phyloP scores from a whole-genome alignment of 768 basidiomycete species.

The Boletus coccyginus region DNA sequence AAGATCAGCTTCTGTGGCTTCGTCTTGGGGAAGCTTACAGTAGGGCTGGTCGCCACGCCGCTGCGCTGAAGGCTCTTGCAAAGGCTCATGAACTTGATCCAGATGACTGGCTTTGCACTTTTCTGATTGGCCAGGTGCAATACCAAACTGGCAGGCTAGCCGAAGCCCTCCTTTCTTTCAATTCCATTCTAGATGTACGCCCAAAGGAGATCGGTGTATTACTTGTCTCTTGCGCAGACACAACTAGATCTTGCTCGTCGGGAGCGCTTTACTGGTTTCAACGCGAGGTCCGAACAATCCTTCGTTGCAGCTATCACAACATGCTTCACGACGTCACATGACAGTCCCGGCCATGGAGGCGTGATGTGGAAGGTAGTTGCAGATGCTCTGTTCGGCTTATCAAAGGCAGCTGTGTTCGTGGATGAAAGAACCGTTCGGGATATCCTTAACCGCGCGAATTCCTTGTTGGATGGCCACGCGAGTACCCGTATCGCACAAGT shows the following conservation, averaged over 20 bases:
- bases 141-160: constrained; percentile 70
- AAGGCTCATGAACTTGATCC: constrained; percentile 73
- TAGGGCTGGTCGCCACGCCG: constrained; percentile 82
- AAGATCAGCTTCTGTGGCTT: constrained; percentile 84
- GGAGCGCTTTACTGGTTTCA: constrained; percentile 68
- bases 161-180: constrained; percentile 70
- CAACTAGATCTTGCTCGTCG: constrained; percentile 67
- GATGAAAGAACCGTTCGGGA: constrained; percentile 40
- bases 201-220: constrained; percentile 73
- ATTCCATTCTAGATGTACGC: constrained; percentile 49
- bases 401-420: constrained; percentile 46
- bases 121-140: constrained; percentile 83
- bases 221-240: constrained; percentile 66
- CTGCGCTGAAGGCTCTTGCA: constrained; percentile 82
- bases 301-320: constrained; percentile 59
- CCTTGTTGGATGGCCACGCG: constrained; percentile 39
- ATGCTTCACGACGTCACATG: constrained; percentile 47
- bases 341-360: constrained; percentile 60
- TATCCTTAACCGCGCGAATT: constrained; percentile 33
- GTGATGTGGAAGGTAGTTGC: constrained; percentile 82
- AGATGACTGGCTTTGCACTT: constrained; percentile 79
- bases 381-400: constrained; percentile 72
- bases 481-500: constrained; percentile 43
- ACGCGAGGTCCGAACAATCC: constrained; percentile 69
- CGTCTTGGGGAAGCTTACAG: constrained; percentile 90